Evolutionary conservation across 192 early-diverging fungal species (phyloP).

Genomic region (Rhizophagus clarus): DNA sequence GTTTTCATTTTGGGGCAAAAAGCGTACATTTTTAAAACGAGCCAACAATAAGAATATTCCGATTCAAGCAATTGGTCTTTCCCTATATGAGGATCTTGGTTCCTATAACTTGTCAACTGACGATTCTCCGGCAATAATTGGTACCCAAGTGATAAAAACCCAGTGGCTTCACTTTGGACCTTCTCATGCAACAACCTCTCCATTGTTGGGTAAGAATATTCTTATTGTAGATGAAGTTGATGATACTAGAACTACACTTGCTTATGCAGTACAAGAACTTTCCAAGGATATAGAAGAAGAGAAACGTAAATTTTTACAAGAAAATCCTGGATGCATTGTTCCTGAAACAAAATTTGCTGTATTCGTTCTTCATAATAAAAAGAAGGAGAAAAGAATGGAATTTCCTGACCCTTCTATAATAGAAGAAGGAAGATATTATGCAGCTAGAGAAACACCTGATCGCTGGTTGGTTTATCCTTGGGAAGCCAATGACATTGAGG

Average conservation of each 20-base stretch:
- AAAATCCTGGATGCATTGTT: slow-evolving; percentile 20
- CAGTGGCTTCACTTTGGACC: slow-evolving; percentile 82
- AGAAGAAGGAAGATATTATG: slow-evolving; percentile 58
- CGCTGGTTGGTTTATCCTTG: slow-evolving; percentile 77
- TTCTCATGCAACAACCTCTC: slow-evolving; percentile 54
- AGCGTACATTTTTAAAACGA: slow-evolving; percentile 73
- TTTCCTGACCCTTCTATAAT: slow-evolving; percentile 61
- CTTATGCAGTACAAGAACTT: slow-evolving; percentile 73
- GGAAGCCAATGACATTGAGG: slow-evolving; percentile 72
- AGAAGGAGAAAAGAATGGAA: slow-evolving; percentile 68
- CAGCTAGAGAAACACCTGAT: slow-evolving; percentile 74
- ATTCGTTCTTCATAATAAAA: slow-evolving; percentile 81
- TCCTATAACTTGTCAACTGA: slow-evolving; percentile 29
- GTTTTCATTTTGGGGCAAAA: neutral
- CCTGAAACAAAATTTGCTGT: slow-evolving; percentile 67
- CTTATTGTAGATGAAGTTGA: slow-evolving; percentile 82
- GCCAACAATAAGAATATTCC: slow-evolving; percentile 72
- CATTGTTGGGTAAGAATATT: slow-evolving; percentile 69
- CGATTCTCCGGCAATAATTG: slow-evolving; percentile 45
- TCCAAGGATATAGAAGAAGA: slow-evolving; percentile 66
- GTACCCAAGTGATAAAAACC: slow-evolving; percentile 72
- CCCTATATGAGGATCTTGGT: slow-evolving; percentile 71
- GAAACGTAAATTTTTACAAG: slow-evolving; percentile 39
- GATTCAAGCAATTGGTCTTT: slow-evolving; percentile 77
- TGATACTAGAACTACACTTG: slow-evolving; percentile 72